phyloP scores from a whole-genome alignment of 2,329 filamentous ascomycete genomes.

The Trichoderma afroharzianum region DNA sequence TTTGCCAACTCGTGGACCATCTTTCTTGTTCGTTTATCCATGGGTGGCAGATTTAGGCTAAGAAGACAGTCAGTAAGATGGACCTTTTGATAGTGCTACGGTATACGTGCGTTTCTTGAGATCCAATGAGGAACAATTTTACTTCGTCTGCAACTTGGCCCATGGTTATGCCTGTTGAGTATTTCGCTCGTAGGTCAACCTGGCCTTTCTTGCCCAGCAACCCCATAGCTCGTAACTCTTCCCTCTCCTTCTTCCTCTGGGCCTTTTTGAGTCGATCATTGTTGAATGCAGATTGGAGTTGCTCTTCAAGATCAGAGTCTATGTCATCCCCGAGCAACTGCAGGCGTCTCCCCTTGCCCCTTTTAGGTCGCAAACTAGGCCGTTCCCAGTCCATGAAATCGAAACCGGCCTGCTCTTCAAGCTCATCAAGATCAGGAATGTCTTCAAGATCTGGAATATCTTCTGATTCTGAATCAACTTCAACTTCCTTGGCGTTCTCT shows the following conservation, averaged over 20 bases:
- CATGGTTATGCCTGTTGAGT: constrained; percentile 67
- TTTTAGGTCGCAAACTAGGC: constrained; percentile 60
- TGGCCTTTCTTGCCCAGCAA: constrained; percentile 59
- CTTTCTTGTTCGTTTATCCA: constrained; percentile 75
- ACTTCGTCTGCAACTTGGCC: constrained; percentile 71
- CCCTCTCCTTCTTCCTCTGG: constrained; percentile 64
- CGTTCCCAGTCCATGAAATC: constrained; percentile 82
- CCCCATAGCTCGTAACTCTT: constrained; percentile 63
- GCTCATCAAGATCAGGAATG: not conserved
- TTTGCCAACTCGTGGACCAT: constrained; percentile 75
- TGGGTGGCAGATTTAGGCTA: constrained; percentile 75
- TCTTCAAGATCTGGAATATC: not conserved
- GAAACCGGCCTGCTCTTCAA: constrained; percentile 58
- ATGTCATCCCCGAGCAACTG: constrained; percentile 51
- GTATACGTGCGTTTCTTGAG: constrained; percentile 56
- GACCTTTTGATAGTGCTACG: not conserved
- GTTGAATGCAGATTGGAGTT: constrained; percentile 57
- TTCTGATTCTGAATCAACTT: not conserved
- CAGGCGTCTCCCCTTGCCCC: constrained; percentile 59
- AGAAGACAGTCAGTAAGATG: constrained; percentile 16
- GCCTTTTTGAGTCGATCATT: constrained; percentile 71
- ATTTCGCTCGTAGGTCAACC: constrained; percentile 65
- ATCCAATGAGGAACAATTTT: constrained; percentile 62
- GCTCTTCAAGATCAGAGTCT: constrained; percentile 64
- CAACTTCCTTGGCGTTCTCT: not conserved